Evolutionary conservation across 2,329 filamentous ascomycete species (phyloP), one percentile per base, ranked within the genome.

Genomic region (Ophiostoma perfectum): DNA sequence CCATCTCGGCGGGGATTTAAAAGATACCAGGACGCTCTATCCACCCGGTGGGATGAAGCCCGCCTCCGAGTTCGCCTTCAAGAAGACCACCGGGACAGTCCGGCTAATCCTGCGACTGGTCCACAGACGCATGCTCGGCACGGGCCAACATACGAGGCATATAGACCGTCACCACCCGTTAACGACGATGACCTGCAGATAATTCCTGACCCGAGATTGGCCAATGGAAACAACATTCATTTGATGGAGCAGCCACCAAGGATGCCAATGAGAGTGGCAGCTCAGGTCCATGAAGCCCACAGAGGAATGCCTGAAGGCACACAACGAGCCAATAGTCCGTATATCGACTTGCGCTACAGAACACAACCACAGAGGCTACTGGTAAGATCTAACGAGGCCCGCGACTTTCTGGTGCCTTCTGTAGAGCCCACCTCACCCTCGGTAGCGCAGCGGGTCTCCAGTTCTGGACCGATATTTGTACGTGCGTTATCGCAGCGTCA

Each of bases 351-450:
- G 7, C 49, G 14, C 5, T 36, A 42, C 64, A 38, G 6, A 9
- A 49, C 47, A 16, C 16, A n/a, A 1, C 16, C 55, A 7, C 66
- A 66, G 27, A 68, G 67, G 39, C 27, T 39, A 58, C 36, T 63
- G 52, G 68, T 71, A 39, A 67, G 67, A 47, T 66, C 70, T 5
- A 62, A 70, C 6, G 67, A 76, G 64, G 75, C 75, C 41, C 78
- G 80, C 71, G 82, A 84, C 52, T 77, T 80, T 72, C 74, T 82
- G 70, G 77, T 84, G 14, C 80, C 74, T 8, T 84, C 68, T 14
- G 39, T 66, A 41, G 68, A 69, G 27, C n/a, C 68, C 1, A 5
- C 58, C 14, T 42, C 66, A 39, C 62, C 63, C 12, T 7, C 81
- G 6, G 80, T 83, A 71, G 82, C 84, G 71, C 78, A 79, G 27